Percentiles rank a stretch among this genome's conserved stretches.
These are phyloP conservation scores for Solanum tacnaense DNA, from an alignment of 257 asterid species.

Conservation along the genomic window DNA sequence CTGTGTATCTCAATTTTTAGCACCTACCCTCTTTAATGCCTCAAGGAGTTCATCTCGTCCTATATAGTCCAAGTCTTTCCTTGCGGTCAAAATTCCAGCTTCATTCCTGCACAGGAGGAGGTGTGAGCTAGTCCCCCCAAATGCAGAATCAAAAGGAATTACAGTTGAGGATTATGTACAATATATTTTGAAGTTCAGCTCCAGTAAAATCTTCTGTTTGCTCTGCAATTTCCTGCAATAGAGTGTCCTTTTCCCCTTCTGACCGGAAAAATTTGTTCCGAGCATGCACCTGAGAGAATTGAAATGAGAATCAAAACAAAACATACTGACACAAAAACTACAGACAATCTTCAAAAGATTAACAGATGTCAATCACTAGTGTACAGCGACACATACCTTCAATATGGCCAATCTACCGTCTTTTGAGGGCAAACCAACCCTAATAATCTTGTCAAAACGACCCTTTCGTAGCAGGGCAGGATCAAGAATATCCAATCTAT, in stretches of 20 bases:
- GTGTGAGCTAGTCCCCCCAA: slow-evolving; percentile 15
- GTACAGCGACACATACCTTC: slow-evolving; percentile 40
- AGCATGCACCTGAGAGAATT: slow-evolving; percentile 75
- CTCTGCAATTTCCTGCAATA: slow-evolving; percentile 81
- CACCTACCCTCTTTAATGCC: slow-evolving; percentile 84
- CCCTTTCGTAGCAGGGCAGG: slow-evolving; percentile 97
- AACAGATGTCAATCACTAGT: neutral
- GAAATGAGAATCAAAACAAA: slow-evolving; percentile 9
- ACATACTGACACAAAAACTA: neutral
- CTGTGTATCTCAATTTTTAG: slow-evolving; percentile 7
- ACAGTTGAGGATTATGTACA: slow-evolving; percentile 34
- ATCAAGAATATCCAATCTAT: slow-evolving; percentile 95
- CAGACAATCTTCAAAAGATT: neutral
- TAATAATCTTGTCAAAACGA: slow-evolving; percentile 91
- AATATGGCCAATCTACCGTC: slow-evolving; percentile 94
- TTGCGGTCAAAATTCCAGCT: slow-evolving; percentile 94
- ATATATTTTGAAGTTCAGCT: slow-evolving; percentile 91
- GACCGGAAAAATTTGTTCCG: slow-evolving; percentile 88
- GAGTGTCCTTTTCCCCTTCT: slow-evolving; percentile 80
- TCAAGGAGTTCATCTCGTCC: slow-evolving; percentile 93
- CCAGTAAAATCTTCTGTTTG: slow-evolving; percentile 88
- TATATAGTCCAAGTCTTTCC: slow-evolving; percentile 84
- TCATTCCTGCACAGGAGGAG: slow-evolving; percentile 66
- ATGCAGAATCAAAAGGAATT: slow-evolving; percentile 2
- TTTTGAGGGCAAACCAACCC: slow-evolving; percentile 93